Percentiles rank a stretch among this genome's conserved stretches.
These are phyloP conservation scores for Fragaria nilgerrensis DNA, from an alignment of 306 rosid genomes.

Conservation along the genomic window DNA sequence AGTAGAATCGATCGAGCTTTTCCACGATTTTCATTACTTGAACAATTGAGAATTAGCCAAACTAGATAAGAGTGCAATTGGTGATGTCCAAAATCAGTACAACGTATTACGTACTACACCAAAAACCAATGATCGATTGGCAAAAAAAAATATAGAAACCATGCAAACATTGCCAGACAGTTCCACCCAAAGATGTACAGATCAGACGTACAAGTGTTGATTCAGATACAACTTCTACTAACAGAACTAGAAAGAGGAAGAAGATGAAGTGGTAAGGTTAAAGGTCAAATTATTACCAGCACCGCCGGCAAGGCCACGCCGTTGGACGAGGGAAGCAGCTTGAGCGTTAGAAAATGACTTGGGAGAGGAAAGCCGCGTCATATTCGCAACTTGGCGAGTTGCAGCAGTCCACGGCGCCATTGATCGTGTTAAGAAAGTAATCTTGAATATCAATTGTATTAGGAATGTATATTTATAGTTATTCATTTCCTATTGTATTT, in stretches of 20 bases:
- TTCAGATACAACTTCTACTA: not conserved
- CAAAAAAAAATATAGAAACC: not conserved
- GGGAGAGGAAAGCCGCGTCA: slow-evolving; percentile 36
- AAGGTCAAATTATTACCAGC: slow-evolving; percentile 28
- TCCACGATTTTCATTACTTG: not conserved
- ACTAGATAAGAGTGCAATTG: not conserved
- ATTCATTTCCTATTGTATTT: no score
- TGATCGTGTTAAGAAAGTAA: no score
- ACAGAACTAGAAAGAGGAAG: not conserved
- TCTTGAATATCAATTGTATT: no score
- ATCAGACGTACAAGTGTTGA: not conserved
- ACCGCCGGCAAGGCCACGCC: slow-evolving; percentile 46
- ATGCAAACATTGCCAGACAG: not conserved
- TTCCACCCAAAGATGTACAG: not conserved
- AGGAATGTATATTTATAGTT: no score
- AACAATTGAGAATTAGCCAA: not conserved
- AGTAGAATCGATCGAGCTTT: not conserved
- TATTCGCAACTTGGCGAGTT: slow-evolving; percentile 36
- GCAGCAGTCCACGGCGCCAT: slow-evolving; percentile 50
- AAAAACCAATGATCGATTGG: not conserved
- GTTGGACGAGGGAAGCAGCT: slow-evolving; percentile 38
- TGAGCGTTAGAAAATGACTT: slow-evolving; percentile 25
- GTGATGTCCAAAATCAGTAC: not conserved
- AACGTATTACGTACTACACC: not conserved
- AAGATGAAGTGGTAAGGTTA: not conserved